Percentiles rank a stretch among this genome's conserved stretches.
phyloP scores from a whole-genome alignment of 2,329 filamentous ascomycete genomes.

The Fusarium clavum region DNA sequence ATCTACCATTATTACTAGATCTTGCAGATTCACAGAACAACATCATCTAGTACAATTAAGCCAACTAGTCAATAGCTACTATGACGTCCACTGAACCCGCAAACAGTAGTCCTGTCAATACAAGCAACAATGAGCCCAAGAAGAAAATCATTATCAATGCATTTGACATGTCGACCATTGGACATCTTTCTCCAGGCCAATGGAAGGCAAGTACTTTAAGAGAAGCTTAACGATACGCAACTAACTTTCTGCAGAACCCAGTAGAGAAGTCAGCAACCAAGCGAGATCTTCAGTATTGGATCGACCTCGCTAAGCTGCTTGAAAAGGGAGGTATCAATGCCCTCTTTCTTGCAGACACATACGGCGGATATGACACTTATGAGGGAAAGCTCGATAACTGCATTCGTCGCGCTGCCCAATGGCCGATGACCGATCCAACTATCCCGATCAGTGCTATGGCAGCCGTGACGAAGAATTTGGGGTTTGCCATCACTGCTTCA shows the following conservation, averaged over 20 bases:
- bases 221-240: fast-evolving
- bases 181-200: conserved; percentile 73
- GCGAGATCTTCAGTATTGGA: conserved; percentile 70
- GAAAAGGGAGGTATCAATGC: conserved; percentile 73
- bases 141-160: conserved; percentile 68
- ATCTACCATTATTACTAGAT: not conserved
- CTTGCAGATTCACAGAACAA: not conserved
- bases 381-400: conserved; percentile 69
- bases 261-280: conserved; percentile 71
- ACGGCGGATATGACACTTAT: conserved; percentile 73
- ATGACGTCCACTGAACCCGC: not conserved
- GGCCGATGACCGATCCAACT: conserved; percentile 72
- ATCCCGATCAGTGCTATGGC: conserved; percentile 75
- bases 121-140: conserved; percentile 11
- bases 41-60: not conserved
- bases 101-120: not conserved
- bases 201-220: conserved; percentile 65
- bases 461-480: conserved; percentile 72
- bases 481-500: conserved; percentile 71
- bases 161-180: conserved; percentile 74
- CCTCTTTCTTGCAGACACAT: conserved; percentile 74
- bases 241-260: conserved; percentile 60
- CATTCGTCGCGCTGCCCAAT: conserved; percentile 71
- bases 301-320: conserved; percentile 70
- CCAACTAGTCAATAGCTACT: not conserved